These are phyloP conservation scores for Boletus rubropictus DNA, from an alignment of 768 basidiomycete species.

Conservation along the genomic window DNA sequence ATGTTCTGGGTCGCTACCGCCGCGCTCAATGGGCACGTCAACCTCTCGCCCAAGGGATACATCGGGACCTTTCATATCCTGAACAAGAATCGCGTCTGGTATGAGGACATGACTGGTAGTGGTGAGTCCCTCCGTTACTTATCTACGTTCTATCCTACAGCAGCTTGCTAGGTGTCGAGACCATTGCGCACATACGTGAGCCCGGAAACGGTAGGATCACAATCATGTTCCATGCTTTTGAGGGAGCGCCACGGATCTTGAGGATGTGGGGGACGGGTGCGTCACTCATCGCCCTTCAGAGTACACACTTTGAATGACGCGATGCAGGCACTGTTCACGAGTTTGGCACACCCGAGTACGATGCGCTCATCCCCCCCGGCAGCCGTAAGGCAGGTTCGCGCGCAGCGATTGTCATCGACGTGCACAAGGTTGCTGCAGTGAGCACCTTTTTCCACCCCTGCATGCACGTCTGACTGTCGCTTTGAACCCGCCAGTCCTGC, in stretches of 20 bases:
- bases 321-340: conserved; percentile 51
- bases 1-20: conserved; percentile 71
- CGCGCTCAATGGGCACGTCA: conserved; percentile 61
- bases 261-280: conserved; percentile 55
- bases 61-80: conserved; percentile 57
- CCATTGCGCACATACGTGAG: conserved; percentile 56
- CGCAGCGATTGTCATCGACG: conserved; percentile 53
- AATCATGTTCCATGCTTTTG: conserved; percentile 55
- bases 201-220: conserved; percentile 52
- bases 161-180: conserved; percentile 43
- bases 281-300: conserved; percentile 5
- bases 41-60: conserved; percentile 62
- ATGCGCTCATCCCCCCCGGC: conserved; percentile 42
- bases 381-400: conserved; percentile 52
- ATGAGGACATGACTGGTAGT: conserved; percentile 68
- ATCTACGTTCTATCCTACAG: background rate
- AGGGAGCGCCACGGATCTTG: conserved; percentile 53
- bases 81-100: conserved; percentile 55
- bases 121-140: conserved; percentile 35
- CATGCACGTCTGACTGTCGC: background rate
- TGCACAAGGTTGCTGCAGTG: conserved; percentile 52
- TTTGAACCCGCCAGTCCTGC: conserved; percentile 47
- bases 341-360: conserved; percentile 57
- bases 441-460: conserved; percentile 9
- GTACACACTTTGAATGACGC: background rate